A percentile compares a stretch with the other conserved stretches of the same genome.
phyloP scores from a whole-genome alignment of 2,329 filamentous ascomycete species.

The Colletotrichum liriopes region DNA sequence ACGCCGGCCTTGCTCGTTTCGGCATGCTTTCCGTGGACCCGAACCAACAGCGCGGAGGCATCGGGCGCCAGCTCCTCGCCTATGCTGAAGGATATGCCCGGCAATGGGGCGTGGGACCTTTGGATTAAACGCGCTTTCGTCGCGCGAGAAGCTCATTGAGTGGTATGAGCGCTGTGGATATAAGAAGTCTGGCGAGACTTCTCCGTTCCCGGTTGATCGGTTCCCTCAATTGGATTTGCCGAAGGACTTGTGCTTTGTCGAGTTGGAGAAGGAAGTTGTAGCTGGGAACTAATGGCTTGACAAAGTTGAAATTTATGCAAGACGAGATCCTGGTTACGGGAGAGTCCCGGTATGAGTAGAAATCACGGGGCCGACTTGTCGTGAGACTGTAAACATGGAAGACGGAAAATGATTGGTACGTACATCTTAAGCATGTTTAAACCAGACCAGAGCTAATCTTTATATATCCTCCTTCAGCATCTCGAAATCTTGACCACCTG shows the following conservation, averaged over 20 bases:
- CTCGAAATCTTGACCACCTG: not conserved
- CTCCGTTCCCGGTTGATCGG: slow-evolving; percentile 51
- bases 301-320: not conserved
- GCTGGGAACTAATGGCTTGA: not conserved
- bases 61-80: slow-evolving; percentile 53
- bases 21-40: slow-evolving; percentile 55
- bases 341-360: not conserved
- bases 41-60: slow-evolving; percentile 49
- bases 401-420: no score
- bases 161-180: slow-evolving; percentile 57
- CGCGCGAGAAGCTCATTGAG: slow-evolving; percentile 51
- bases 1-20: slow-evolving; percentile 49
- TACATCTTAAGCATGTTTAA: accelerated
- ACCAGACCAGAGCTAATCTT: not conserved
- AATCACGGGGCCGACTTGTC: no score
- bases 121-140: slow-evolving; percentile 54
- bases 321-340: not conserved
- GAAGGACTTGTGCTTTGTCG: slow-evolving; percentile 54
- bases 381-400: not conserved
- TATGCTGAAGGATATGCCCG: slow-evolving; percentile 52
- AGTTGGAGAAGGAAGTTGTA: slow-evolving; percentile 52
- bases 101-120: slow-evolving; percentile 49
- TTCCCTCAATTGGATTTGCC: slow-evolving; percentile 43
- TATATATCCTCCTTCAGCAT: not conserved
- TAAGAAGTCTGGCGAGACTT: slow-evolving; percentile 51